These are phyloP conservation scores for Xerocomellus intermedius DNA, from an alignment of 768 basidiomycete genomes.

Conservation along the genomic window DNA sequence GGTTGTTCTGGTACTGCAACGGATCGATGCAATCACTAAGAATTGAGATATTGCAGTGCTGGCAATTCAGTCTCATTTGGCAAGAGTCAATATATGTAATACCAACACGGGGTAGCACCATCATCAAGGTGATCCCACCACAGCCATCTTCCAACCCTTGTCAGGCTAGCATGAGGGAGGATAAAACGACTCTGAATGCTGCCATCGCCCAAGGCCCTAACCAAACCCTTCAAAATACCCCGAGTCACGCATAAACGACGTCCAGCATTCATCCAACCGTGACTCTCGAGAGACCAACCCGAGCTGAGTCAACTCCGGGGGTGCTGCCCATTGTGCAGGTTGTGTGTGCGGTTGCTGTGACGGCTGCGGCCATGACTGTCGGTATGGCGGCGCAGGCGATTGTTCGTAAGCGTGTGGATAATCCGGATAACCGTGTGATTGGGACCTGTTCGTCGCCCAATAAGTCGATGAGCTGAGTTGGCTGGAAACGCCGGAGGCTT, in stretches of 20 bases:
- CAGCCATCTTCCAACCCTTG: no score
- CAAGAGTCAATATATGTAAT: no score
- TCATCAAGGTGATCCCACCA: no score
- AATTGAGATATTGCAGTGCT: no score
- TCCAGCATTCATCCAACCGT: slow-evolving; percentile 56
- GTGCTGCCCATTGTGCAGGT: slow-evolving; percentile 13
- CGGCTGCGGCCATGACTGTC: not conserved
- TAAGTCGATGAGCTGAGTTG: slow-evolving; percentile 10
- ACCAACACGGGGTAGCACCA: no score
- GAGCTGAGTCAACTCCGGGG: slow-evolving; percentile 54
- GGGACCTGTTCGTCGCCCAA: slow-evolving; percentile 7
- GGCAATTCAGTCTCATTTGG: no score
- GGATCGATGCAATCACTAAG: no score
- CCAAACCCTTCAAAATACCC: slow-evolving; percentile 42
- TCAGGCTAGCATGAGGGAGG: no score
- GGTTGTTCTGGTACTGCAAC: no score
- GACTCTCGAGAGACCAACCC: slow-evolving; percentile 59
- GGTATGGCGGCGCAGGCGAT: slow-evolving; percentile 6
- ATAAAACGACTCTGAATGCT: no score
- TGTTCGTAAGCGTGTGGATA: slow-evolving; percentile 21
- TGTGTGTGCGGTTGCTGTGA: slow-evolving; percentile 10
- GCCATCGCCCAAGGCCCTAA: no score
- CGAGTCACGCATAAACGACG: slow-evolving; percentile 59
- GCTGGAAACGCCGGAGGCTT: not conserved
- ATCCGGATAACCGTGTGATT: slow-evolving; percentile 8